Evolutionary conservation across 2,329 filamentous ascomycete species (phyloP).

Genomic region (Venturia asperata): DNA sequence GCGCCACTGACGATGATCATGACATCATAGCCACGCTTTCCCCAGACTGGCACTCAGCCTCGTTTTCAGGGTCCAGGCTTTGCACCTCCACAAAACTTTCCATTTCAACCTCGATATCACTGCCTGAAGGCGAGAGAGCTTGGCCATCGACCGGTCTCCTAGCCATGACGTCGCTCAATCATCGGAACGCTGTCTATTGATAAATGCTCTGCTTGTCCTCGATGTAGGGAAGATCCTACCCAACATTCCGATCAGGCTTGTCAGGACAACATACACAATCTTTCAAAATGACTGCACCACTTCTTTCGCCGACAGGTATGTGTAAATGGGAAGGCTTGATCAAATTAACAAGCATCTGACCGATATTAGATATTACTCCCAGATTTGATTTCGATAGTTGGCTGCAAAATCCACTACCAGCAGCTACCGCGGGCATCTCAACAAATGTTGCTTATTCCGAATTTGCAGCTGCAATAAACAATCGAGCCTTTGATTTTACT

Average conservation of each 20-base stretch:
- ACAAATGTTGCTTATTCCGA: neutral
- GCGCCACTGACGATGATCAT: neutral
- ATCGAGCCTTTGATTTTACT: neutral
- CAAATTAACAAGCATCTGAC: neutral
- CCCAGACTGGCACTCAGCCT: conserved; percentile 1
- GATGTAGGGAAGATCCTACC: neutral
- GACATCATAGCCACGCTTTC: neutral
- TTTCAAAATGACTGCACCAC: neutral
- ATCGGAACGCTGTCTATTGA: neutral
- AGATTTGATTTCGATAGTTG: neutral
- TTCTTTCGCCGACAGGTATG: conserved; percentile 3
- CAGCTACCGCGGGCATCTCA: neutral
- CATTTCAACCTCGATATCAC: neutral
- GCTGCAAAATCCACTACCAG: neutral
- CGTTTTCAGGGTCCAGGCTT: neutral
- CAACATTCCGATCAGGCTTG: neutral
- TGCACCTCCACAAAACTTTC: neutral
- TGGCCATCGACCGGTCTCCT: neutral
- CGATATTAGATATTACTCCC: neutral
- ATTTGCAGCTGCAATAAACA: neutral
- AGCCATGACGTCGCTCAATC: neutral
- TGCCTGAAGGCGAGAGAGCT: neutral
- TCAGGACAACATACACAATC: neutral
- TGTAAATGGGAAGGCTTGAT: neutral
- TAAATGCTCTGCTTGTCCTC: neutral